These are phyloP conservation scores for Zygosaccharomyces pseudobailii DNA, from an alignment of 1,139 yeast genomes.

Conservation along the genomic window DNA sequence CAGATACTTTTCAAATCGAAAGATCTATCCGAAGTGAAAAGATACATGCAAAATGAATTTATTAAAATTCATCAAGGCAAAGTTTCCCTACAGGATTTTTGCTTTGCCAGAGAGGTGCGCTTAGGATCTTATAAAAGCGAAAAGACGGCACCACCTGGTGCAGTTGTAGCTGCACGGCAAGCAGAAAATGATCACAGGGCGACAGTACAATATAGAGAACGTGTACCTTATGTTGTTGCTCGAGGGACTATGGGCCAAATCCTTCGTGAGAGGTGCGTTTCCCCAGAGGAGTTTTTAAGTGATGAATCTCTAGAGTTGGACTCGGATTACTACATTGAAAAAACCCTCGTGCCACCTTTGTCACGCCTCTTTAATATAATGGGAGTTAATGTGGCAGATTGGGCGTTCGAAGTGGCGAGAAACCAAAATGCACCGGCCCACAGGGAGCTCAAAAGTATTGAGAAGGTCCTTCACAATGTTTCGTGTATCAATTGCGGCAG, in stretches of 20 bases:
- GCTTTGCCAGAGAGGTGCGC: slow-evolving; percentile 87
- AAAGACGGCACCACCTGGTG: slow-evolving; percentile 82
- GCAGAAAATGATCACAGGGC: slow-evolving; percentile 62
- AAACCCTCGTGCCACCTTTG: slow-evolving; percentile 82
- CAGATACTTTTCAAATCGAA: slow-evolving; percentile 64
- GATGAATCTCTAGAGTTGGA: slow-evolving; percentile 54
- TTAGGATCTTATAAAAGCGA: slow-evolving; percentile 77
- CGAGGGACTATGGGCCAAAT: slow-evolving; percentile 60
- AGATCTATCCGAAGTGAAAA: slow-evolving; percentile 66
- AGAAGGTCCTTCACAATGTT: slow-evolving; percentile 14
- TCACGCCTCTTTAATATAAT: slow-evolving; percentile 76
- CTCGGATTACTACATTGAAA: slow-evolving; percentile 75
- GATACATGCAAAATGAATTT: slow-evolving; percentile 62
- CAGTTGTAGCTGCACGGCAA: slow-evolving; percentile 62
- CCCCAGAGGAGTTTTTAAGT: slow-evolving; percentile 66
- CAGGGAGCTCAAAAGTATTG: slow-evolving; percentile 9
- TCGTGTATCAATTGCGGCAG: slow-evolving; percentile 22
- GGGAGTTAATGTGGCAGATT: slow-evolving; percentile 71
- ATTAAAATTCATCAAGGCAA: slow-evolving; percentile 55
- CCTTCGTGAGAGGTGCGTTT: slow-evolving; percentile 72
- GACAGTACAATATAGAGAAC: slow-evolving; percentile 82
- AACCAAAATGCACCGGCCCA: slow-evolving; percentile 16
- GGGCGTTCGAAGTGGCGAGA: slow-evolving; percentile 76
- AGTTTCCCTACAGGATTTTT: slow-evolving; percentile 72
- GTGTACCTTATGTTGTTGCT: slow-evolving; percentile 82